phyloP scores from a whole-genome alignment of 2,329 filamentous ascomycete species.

The Westerdykella sp. region DNA sequence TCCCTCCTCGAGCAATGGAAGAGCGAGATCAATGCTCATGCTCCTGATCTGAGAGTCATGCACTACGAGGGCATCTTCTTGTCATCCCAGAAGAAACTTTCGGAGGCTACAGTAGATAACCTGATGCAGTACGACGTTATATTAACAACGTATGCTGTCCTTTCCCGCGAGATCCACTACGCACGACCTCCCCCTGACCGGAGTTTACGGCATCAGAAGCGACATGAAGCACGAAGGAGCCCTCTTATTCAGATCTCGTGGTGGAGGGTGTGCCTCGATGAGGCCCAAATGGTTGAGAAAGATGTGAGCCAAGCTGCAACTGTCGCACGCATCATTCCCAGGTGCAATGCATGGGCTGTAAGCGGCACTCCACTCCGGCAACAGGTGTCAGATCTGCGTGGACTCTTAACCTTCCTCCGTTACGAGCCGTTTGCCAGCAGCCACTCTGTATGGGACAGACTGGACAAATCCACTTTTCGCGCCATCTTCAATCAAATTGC shows the following conservation, averaged over 20 bases:
- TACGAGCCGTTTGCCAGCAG: conserved; percentile 69
- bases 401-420: conserved; percentile 72
- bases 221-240: conserved; percentile 61
- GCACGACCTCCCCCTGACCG: conserved; percentile 65
- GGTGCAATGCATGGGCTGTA: conserved; percentile 84
- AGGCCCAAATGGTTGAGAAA: conserved; percentile 90
- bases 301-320: conserved; percentile 77
- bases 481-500: conserved; percentile 65
- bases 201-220: conserved; percentile 57
- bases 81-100: conserved; percentile 25
- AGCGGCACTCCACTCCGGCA: conserved; percentile 86
- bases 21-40: conserved; percentile 53
- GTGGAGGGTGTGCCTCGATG: conserved; percentile 73
- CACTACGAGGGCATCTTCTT: conserved; percentile 50
- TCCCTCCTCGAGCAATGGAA: conserved; percentile 60
- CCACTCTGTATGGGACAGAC: conserved; percentile 59
- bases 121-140: conserved; percentile 52
- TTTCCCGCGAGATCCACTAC: conserved; percentile 77
- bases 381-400: conserved; percentile 70
- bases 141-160: conserved; percentile 59
- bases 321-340: conserved; percentile 72
- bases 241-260: conserved; percentile 75
- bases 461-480: conserved; percentile 63
- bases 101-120: conserved; percentile 41
- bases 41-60: conserved; percentile 50